Conservation (phyloP, 2,329 filamentous ascomycete species). For the Penicillium paneum region DNA sequence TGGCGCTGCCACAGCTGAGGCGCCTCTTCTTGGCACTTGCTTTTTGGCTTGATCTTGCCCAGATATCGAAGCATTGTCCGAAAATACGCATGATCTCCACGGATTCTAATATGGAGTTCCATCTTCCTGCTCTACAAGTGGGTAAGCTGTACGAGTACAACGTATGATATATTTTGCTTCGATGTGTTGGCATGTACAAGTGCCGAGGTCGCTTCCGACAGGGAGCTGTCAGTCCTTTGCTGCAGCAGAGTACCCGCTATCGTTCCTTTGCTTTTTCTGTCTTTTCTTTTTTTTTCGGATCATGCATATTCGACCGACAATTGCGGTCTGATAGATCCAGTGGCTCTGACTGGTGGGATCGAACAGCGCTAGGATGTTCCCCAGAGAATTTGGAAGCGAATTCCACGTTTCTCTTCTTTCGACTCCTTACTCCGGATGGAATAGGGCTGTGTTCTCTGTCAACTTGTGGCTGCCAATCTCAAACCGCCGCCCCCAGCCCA, state of each 20-base stretch:
- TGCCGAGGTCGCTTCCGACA: not conserved
- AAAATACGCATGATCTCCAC: not conserved
- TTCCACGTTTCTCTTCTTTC: not conserved
- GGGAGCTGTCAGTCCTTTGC: constrained; percentile 5
- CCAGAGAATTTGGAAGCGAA: not conserved
- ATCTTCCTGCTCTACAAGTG: not conserved
- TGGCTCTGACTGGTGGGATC: constrained; percentile 15
- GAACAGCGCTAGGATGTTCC: not conserved
- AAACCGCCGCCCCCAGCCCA: constrained; percentile 15
- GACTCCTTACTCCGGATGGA: not conserved
- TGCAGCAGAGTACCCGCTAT: not conserved
- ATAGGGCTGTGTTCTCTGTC: not conserved
- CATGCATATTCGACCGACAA: not conserved
- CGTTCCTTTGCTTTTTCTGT: not conserved
- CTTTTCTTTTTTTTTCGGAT: constrained; percentile 12
- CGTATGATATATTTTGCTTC: not conserved
- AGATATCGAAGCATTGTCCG: not conserved
- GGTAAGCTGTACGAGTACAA: not conserved
- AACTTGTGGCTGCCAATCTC: constrained; percentile 16
- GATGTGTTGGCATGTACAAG: not conserved
- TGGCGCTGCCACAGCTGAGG: constrained; percentile 1
- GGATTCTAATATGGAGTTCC: not conserved
- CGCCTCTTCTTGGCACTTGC: not conserved
- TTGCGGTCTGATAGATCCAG: constrained; percentile 23
- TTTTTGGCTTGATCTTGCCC: not conserved